Evolutionary conservation across 441 rosid species (phyloP).

Genomic region (Breynia disticha): DNA sequence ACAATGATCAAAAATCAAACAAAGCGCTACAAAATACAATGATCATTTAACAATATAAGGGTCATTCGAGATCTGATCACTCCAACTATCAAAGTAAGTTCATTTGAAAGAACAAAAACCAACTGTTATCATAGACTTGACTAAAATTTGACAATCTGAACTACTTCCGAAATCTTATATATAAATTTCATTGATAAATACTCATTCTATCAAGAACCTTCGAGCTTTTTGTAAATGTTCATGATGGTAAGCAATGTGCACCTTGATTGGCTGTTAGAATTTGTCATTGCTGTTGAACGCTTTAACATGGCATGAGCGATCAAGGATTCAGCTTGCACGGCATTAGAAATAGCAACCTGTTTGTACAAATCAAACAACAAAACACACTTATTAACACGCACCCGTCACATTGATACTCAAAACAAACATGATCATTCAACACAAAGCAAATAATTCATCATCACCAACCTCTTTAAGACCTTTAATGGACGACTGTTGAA

Average conservation of each 20-base stretch:
- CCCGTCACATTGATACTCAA: constrained; percentile 1
- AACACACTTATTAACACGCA: constrained; percentile 11
- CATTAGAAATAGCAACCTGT: constrained; percentile 46
- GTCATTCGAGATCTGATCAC: background rate
- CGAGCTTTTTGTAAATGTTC: too few species aligned
- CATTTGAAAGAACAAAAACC: too few species aligned
- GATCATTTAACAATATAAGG: background rate
- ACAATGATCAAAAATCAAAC: background rate
- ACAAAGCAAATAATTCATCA: background rate
- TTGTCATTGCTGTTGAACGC: constrained; percentile 80
- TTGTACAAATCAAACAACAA: constrained; percentile 10
- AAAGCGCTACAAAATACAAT: background rate
- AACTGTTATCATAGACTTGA: too few species aligned
- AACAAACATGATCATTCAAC: background rate
- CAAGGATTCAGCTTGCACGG: constrained; percentile 55
- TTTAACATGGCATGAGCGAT: constrained; percentile 69
- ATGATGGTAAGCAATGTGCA: constrained; percentile 13
- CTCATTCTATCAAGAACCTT: too few species aligned
- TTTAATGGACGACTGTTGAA: constrained; percentile 62
- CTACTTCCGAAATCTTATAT: too few species aligned
- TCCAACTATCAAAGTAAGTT: too few species aligned
- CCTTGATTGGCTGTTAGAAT: constrained; percentile 84
- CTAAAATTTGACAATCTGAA: too few species aligned
- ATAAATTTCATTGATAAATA: too few species aligned
- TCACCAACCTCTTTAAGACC: constrained; percentile 67